phyloP scores from a whole-genome alignment of 805 yeast species.

The Wickerhamiella nectarea region DNA sequence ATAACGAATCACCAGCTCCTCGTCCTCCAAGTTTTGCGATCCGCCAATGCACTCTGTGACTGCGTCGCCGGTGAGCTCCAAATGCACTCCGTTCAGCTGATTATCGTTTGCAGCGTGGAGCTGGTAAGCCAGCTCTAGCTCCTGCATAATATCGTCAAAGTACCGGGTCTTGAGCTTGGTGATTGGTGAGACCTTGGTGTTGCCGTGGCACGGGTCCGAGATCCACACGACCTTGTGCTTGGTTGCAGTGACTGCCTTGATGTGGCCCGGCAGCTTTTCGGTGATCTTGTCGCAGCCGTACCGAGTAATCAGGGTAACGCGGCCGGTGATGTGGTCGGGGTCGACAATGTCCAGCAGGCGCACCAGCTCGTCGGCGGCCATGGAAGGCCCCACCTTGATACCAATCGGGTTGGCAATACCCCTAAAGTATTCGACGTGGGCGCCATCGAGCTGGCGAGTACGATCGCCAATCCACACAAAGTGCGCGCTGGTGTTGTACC shows the following conservation, averaged over 20 bases:
- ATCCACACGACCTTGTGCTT: conserved; percentile 33
- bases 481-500: conserved; percentile 32
- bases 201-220: conserved; percentile 34
- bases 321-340: conserved; percentile 27
- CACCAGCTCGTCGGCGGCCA: conserved; percentile 28
- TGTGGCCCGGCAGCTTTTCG: conserved; percentile 28
- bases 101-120: conserved; percentile 26
- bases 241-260: conserved; percentile 27
- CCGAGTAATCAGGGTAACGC: conserved; percentile 31
- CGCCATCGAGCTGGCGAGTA: conserved; percentile 32
- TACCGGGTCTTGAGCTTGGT: conserved; percentile 31
- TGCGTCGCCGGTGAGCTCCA: conserved; percentile 32
- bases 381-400: conserved; percentile 33
- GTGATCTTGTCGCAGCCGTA: conserved; percentile 29
- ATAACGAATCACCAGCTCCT: conserved; percentile 29
- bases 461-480: conserved; percentile 35
- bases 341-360: conserved; percentile 29
- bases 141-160: conserved; percentile 31
- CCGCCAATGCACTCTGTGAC: conserved; percentile 35
- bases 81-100: conserved; percentile 29
- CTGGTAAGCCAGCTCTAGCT: conserved; percentile 26
- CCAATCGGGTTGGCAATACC: conserved; percentile 33
- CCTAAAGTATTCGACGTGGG: conserved; percentile 34
- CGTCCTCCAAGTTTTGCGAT: conserved; percentile 27
- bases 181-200: conserved; percentile 29